These are phyloP conservation scores for Podaxis sp. DNA, from an alignment of 768 basidiomycete genomes.

Conservation along the genomic window DNA sequence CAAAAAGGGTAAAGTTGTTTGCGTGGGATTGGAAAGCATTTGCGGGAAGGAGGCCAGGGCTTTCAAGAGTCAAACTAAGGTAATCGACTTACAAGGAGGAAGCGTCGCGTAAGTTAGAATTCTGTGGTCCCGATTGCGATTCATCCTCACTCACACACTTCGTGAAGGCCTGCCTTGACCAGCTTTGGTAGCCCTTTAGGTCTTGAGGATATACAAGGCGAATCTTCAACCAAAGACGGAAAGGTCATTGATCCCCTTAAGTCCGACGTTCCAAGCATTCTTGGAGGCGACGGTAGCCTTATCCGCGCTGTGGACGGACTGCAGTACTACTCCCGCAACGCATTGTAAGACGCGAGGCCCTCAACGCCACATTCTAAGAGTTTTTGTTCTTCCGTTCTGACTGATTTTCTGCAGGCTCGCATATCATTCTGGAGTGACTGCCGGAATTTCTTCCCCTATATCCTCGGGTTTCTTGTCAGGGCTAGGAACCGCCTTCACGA, in stretches of 20 bases:
- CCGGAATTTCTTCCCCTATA: slow-evolving; percentile 55
- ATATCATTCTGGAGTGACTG: slow-evolving; percentile 64
- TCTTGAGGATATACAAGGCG: slow-evolving; percentile 61
- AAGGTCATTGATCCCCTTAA: slow-evolving; percentile 45
- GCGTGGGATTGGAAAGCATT: slow-evolving; percentile 37
- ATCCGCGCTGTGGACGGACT: slow-evolving; percentile 72
- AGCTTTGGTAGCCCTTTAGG: slow-evolving; percentile 64
- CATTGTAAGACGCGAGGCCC: slow-evolving; percentile 27
- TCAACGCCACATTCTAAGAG: not conserved
- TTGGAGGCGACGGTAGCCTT: slow-evolving; percentile 38
- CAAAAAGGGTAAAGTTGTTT: slow-evolving; percentile 51
- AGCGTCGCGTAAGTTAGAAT: slow-evolving; percentile 49
- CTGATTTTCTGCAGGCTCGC: slow-evolving; percentile 44
- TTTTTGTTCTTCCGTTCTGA: not conserved
- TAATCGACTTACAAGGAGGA: slow-evolving; percentile 66
- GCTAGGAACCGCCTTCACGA: slow-evolving; percentile 57
- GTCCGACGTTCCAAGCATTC: slow-evolving; percentile 38
- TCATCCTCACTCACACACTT: not conserved
- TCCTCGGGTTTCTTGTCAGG: slow-evolving; percentile 53
- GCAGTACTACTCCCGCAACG: slow-evolving; percentile 64
- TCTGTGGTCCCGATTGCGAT: slow-evolving; percentile 30
- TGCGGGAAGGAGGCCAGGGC: slow-evolving; percentile 8
- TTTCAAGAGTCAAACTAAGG: slow-evolving; percentile 25
- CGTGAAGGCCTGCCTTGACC: slow-evolving; percentile 55
- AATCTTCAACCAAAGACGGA: slow-evolving; percentile 63